Evolutionary conservation across 768 basidiomycete genomes (phyloP), one percentile per base, ranked within the genome.

Genomic region (Macrolepiota dolichaula): DNA sequence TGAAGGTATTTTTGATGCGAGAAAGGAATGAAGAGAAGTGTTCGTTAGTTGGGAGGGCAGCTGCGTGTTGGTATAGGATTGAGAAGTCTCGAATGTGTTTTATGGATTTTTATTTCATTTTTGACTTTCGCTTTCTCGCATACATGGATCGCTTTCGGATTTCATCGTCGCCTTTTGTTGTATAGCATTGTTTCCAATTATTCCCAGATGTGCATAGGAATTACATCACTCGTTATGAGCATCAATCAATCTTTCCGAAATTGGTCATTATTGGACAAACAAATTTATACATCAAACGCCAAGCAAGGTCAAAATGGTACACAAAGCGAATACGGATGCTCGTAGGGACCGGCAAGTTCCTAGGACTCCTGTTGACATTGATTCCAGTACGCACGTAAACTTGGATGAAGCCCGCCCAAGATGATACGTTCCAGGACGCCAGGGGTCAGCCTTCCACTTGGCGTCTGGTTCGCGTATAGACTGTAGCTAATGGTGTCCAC

Each of bases 371-470:
- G n/a, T 32, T 36, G 56, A 19, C 44, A 44, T 35, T 53, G 59
- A 19, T 60, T 60, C 27, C 42, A 60, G 51, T 60, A 46, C 11
- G 59, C 51, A 10, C 73, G 70, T 38, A 74, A 55, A 53, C 67
- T 72, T 9, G 73, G 74, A 57, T 74, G 73, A 17, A 74, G 62
- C 2, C 65, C 75, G 35, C 73, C 74, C 1, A 77, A 66, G 10
- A 77, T 64, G 54, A 75, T 74, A 32, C 72, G 67, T 37, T 71
- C 64, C 7, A 77, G 67, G 52, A 63, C 62, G 44, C 69, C 63
- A 2, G 72, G 58, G 9, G 73, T 74, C 13, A 77, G 59, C 29
- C 49, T 55, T 0, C 67, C 69, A n/a, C 57, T 53, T n/a, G 17
- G 42, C 46, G 69, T 42, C 24, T 53, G 19, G 27, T 35, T 29